These are phyloP conservation scores for Fusarium coffeatum DNA, from an alignment of 2,329 filamentous ascomycete species.

Conservation along the genomic window DNA sequence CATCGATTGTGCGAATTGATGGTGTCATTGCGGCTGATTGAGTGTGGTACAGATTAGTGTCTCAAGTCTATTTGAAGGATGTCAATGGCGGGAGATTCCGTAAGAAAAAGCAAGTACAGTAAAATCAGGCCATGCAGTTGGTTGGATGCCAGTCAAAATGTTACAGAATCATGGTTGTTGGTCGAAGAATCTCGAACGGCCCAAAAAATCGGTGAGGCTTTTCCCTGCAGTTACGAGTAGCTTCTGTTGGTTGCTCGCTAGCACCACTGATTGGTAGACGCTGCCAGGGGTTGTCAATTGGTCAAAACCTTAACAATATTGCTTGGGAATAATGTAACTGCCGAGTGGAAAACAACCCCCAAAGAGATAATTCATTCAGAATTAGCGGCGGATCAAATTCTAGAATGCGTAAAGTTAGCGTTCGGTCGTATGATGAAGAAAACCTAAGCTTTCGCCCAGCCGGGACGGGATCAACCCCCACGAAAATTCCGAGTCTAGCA, in stretches of 20 bases:
- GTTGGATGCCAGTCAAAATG: not conserved
- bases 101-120: not conserved
- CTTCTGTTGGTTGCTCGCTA: not conserved
- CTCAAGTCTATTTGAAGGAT: conserved; percentile 10
- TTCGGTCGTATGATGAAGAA: conserved; percentile 17
- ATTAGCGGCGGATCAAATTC: not conserved
- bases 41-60: not conserved
- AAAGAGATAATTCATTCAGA: not conserved
- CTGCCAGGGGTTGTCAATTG: not conserved
- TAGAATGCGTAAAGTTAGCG: not conserved
- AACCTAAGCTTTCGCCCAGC: conserved; percentile 33
- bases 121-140: not conserved
- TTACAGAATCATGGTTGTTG: not conserved
- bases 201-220: conserved; percentile 5
- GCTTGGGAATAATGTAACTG: not conserved
- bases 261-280: not conserved
- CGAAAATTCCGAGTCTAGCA: conserved; percentile 2
- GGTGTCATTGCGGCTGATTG: conserved; percentile 17
- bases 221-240: conserved; percentile 20
- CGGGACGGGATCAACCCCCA: conserved; percentile 20
- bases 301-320: not conserved
- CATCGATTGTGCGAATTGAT: conserved; percentile 21
- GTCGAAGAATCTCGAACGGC: not conserved
- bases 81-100: not conserved
- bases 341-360: not conserved